Conservation (phyloP, 2,329 filamentous ascomycete genomes). For the Neonectria faginata region DNA sequence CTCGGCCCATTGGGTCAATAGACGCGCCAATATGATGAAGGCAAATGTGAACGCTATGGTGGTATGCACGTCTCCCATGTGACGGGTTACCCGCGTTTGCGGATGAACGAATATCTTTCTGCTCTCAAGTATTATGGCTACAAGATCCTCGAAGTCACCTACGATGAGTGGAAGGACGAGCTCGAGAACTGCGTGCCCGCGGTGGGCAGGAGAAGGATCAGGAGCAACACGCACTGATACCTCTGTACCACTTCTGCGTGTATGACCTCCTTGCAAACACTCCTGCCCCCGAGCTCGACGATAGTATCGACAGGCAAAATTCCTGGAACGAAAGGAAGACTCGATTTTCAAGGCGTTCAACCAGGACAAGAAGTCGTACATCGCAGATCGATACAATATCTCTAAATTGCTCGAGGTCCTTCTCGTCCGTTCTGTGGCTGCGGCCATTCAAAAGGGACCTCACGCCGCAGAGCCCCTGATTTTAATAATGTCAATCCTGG, state of each 20-base stretch:
- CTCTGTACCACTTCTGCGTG: slow-evolving; percentile 28
- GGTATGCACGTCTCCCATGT: slow-evolving; percentile 76
- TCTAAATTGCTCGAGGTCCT: slow-evolving; percentile 44
- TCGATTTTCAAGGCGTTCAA: not conserved
- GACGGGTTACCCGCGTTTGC: slow-evolving; percentile 81
- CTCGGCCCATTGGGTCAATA: slow-evolving; percentile 82
- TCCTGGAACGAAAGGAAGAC: not conserved
- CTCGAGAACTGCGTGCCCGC: slow-evolving; percentile 45
- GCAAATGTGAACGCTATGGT: slow-evolving; percentile 83
- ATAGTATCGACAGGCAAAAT: slow-evolving; percentile 20
- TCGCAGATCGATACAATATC: not conserved
- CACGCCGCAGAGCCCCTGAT: slow-evolving; percentile 35
- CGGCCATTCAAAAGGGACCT: slow-evolving; percentile 35
- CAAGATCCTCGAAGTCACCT: slow-evolving; percentile 80
- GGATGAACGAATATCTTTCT: slow-evolving; percentile 80
- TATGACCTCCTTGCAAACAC: slow-evolving; percentile 32
- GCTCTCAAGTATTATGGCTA: slow-evolving; percentile 78
- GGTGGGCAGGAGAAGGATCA: slow-evolving; percentile 41
- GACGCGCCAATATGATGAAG: slow-evolving; percentile 76
- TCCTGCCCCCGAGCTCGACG: slow-evolving; percentile 29
- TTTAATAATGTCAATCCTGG: slow-evolving; percentile 47
- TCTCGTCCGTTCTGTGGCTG: slow-evolving; percentile 33
- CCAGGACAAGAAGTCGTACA: not conserved
- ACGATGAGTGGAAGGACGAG: slow-evolving; percentile 54
- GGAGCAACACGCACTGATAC: slow-evolving; percentile 34